Base-by-base conservation (phyloP, 345 rosid species). In the Rhodamnia argentea region DNA sequence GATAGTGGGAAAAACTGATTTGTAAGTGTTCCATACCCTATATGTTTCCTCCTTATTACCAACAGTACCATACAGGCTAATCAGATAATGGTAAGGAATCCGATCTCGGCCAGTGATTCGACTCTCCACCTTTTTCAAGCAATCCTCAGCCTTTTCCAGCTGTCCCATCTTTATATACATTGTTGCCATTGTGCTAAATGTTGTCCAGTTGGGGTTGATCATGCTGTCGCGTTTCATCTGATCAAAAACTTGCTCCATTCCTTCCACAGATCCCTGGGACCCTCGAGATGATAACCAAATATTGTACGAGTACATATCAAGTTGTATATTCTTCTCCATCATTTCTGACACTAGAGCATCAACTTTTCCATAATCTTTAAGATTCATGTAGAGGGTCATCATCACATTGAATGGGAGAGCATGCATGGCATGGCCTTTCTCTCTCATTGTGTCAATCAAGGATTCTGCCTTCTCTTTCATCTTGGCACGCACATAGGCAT, bases 311-410 rank as follows among this genome's bases (percentile, higher is more conserved):
- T 96, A 97, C 42, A 94, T 87, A 91, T 97, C 98, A 70, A 96
- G 91, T 50, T 89, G 90, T 82, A 96, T 88, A 83, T 89, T 93
- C 90, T 91, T 97, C 89, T 90, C 92, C 91, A 87, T 90, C 99
- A 97, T 96, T 89, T 97, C 99, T 3, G 90, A 91, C 83, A 96
- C 92, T 92, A 94, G 82, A 8, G 85, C 81, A 55, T 95, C 96
- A 10, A 97, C 98, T 90, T 93, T 93, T 83, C 91, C 94, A 86
- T 91, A 96, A 86, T 95, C 96, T 87, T 90, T 90, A 60, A 96
- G 89, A 86, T 94, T 95, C 98, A 95, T 97, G 91, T 96, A 96
- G 58, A 97, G 94, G 85, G 99, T 97, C 99, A 97, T 97, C 96
- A 96, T 97, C 85, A 95, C 99, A 91, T 96, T 96, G 91, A 89